Conservation (phyloP, 129 eudicot genomes). For the Scalesia atractyloides region DNA sequence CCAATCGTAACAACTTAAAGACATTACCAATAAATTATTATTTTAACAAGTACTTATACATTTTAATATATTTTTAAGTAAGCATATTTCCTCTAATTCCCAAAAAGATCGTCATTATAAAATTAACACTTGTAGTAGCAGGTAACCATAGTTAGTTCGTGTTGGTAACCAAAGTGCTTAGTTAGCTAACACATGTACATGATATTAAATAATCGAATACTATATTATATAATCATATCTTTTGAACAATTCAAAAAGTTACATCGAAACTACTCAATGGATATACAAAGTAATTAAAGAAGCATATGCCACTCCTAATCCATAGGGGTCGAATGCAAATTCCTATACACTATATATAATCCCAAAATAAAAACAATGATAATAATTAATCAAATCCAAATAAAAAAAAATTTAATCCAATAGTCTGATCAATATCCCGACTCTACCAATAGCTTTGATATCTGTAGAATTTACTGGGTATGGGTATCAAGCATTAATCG, state of each 20-base stretch:
- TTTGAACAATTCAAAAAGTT: constrained; percentile 36
- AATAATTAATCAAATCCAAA: background rate
- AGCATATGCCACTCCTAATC: constrained; percentile 69
- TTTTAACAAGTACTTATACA: background rate
- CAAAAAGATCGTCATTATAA: constrained; percentile 27
- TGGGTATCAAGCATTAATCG: too few relatives aligned
- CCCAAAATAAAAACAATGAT: background rate
- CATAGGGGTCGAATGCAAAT: constrained; percentile 74
- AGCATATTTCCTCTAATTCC: constrained; percentile 24
- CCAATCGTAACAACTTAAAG: background rate
- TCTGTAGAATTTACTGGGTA: too few relatives aligned
- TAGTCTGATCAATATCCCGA: background rate
- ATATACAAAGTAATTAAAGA: constrained; percentile 34
- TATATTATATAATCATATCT: constrained; percentile 4
- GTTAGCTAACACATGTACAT: constrained; percentile 9
- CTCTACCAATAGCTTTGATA: too few relatives aligned
- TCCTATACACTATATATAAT: constrained; percentile 32
- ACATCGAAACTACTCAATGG: constrained; percentile 34
- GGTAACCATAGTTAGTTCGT: constrained; percentile 23
- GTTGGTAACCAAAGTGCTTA: constrained; percentile 10
- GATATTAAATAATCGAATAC: constrained; percentile 14
- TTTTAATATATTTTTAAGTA: background rate
- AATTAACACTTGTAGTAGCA: constrained; percentile 7
- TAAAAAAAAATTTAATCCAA: background rate
- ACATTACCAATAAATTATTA: background rate